Evolutionary conservation across 768 basidiomycete genomes (phyloP).

Genomic region (Pluteus cervinus): DNA sequence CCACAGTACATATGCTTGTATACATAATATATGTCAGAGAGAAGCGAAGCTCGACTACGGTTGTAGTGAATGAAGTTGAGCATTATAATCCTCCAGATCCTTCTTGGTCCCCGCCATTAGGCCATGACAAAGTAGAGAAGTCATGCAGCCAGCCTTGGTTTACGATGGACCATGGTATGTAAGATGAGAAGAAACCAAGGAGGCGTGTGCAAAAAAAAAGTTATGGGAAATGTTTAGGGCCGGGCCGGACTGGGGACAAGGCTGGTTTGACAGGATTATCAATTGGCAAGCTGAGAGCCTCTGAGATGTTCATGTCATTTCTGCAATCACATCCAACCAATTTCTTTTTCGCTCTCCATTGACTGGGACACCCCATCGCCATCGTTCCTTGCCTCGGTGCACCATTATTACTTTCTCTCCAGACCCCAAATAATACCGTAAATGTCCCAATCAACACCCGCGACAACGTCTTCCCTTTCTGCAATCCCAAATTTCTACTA

Average conservation of each 20-base stretch:
- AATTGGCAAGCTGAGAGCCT: too few species aligned
- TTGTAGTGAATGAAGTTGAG: constrained; percentile 27
- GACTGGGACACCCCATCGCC: too few species aligned
- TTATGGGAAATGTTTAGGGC: constrained; percentile 27
- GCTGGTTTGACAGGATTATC: too few species aligned
- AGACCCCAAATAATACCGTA: constrained; percentile 6
- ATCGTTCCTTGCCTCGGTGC: neutral
- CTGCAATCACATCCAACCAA: too few species aligned
- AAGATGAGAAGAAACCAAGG: constrained; percentile 32
- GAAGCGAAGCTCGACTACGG: constrained; percentile 47
- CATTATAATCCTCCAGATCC: constrained; percentile 67
- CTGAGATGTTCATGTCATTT: too few species aligned
- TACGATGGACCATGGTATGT: constrained; percentile 50
- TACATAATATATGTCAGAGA: constrained; percentile 36
- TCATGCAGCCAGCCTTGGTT: constrained; percentile 61
- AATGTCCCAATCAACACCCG: too few species aligned
- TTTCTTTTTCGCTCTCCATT: too few species aligned
- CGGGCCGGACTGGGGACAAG: too few species aligned
- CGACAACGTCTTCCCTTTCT: constrained; percentile 44
- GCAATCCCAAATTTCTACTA: constrained; percentile 73
- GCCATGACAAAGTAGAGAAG: constrained; percentile 38
- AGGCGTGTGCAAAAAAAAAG: constrained; percentile 17
- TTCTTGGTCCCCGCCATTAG: constrained; percentile 82
- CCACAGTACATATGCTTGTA: constrained; percentile 9
- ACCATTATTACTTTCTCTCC: too few species aligned